Evolutionary conservation across 768 basidiomycete genomes (phyloP).

Genomic region (Suillus paluster): DNA sequence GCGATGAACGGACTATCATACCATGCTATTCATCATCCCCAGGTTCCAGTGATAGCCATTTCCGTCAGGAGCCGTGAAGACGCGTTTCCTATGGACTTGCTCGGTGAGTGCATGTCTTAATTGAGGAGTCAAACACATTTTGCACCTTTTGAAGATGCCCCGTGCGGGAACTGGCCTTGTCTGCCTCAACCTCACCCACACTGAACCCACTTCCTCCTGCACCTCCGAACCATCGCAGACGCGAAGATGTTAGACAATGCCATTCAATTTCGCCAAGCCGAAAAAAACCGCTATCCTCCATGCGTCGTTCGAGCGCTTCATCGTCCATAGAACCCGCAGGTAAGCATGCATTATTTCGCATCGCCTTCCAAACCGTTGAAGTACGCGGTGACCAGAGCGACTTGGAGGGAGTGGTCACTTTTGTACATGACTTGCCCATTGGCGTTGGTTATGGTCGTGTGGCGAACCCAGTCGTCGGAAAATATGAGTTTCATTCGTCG

Average conservation of each 20-base stretch:
- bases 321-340: background rate
- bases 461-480: constrained; percentile 11
- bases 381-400: constrained; percentile 10
- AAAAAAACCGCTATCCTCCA: constrained; percentile 7
- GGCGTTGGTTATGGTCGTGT: constrained; percentile 6
- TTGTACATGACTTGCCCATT: constrained; percentile 13
- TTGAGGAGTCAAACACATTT: background rate
- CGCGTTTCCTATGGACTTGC: constrained; percentile 13
- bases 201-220: constrained; percentile 4
- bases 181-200: constrained; percentile 6
- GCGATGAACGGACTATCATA: background rate
- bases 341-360: background rate
- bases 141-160: constrained; percentile 8
- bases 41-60: constrained; percentile 9
- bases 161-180: constrained; percentile 11
- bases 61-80: constrained; percentile 14
- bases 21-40: constrained; percentile 5
- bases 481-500: constrained; percentile 14
- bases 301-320: background rate
- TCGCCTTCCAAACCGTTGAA: constrained; percentile 13
- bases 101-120: too few species aligned
- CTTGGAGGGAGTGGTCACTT: constrained; percentile 11
- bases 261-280: constrained; percentile 15
- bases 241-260: constrained; percentile 7
- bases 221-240: constrained; percentile 8